Percentiles rank a stretch among this genome's conserved stretches.
Evolutionary conservation across 768 basidiomycete species (phyloP).

Genomic region (Epithele typhae): DNA sequence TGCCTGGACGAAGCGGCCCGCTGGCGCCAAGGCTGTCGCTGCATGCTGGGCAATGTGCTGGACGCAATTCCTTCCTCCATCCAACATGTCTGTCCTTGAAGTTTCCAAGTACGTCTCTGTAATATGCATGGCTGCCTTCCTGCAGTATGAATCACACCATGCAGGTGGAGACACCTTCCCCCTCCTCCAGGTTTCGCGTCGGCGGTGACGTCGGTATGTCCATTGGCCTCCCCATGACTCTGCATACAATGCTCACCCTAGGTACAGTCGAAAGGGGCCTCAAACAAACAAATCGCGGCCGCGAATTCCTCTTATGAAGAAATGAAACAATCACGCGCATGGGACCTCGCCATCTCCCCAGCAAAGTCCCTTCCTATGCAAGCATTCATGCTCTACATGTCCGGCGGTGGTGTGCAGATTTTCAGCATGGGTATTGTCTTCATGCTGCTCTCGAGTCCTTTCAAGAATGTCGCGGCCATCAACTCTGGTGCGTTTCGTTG

Average conservation of each 20-base stretch:
- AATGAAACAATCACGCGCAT: slow-evolving; percentile 76
- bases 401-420: slow-evolving; percentile 91
- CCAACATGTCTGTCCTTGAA: slow-evolving; percentile 31
- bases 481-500: slow-evolving; percentile 72
- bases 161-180: slow-evolving; percentile 59
- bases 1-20: no score
- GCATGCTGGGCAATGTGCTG: no score
- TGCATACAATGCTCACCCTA: background rate
- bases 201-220: slow-evolving; percentile 32
- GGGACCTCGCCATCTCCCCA: slow-evolving; percentile 80
- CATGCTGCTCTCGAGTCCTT: slow-evolving; percentile 83
- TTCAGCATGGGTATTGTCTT: slow-evolving; percentile 97
- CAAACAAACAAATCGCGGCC: slow-evolving; percentile 30
- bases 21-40: no score
- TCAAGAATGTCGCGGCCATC: slow-evolving; percentile 78
- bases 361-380: slow-evolving; percentile 96
- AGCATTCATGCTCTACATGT: slow-evolving; percentile 98
- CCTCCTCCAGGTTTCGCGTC: slow-evolving; percentile 68
- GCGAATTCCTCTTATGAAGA: slow-evolving; percentile 50
- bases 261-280: slow-evolving; percentile 40
- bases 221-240: background rate
- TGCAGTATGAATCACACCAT: no score
- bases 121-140: no score
- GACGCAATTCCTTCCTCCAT: no score
- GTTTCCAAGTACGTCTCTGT: slow-evolving; percentile 2